These are phyloP conservation scores for Aspergillus brunneoviolaceus DNA, from an alignment of 2,329 filamentous ascomycete species.

Conservation along the genomic window DNA sequence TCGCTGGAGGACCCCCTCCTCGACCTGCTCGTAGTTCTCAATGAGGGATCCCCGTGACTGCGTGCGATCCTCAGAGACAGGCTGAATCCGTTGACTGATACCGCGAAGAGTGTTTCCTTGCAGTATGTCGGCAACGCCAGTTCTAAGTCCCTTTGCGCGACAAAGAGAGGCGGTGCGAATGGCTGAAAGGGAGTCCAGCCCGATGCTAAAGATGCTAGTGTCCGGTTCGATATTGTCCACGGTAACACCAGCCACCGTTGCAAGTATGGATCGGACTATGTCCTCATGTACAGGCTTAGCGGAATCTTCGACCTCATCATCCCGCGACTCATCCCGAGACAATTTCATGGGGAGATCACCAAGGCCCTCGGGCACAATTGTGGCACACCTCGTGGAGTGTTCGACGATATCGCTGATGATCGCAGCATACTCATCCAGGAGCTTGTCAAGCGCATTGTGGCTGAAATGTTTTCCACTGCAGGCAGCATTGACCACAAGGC, in stretches of 20 bases:
- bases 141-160: slow-evolving; percentile 26
- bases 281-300: slow-evolving; percentile 17
- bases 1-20: slow-evolving; percentile 15
- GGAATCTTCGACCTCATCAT: not conserved
- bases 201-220: slow-evolving; percentile 34
- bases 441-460: slow-evolving; percentile 18
- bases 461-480: slow-evolving; percentile 26
- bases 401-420: slow-evolving; percentile 30
- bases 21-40: slow-evolving; percentile 11
- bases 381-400: slow-evolving; percentile 25
- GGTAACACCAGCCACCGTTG: slow-evolving; percentile 23
- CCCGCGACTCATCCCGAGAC: not conserved
- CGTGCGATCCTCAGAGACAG: slow-evolving; percentile 2
- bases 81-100: slow-evolving; percentile 26
- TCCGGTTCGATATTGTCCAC: slow-evolving; percentile 21
- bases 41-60: slow-evolving; percentile 13
- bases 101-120: slow-evolving; percentile 32
- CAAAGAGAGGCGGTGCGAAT: slow-evolving; percentile 31
- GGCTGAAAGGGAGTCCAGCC: slow-evolving; percentile 33
- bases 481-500: slow-evolving; percentile 21
- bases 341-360: slow-evolving; percentile 24
- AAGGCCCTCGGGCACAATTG: slow-evolving; percentile 23
- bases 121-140: slow-evolving; percentile 33
- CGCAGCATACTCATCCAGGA: slow-evolving; percentile 20
- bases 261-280: slow-evolving; percentile 23